phyloP scores from a whole-genome alignment of 2,329 filamentous ascomycete species.

The Venturia aucupariae region DNA sequence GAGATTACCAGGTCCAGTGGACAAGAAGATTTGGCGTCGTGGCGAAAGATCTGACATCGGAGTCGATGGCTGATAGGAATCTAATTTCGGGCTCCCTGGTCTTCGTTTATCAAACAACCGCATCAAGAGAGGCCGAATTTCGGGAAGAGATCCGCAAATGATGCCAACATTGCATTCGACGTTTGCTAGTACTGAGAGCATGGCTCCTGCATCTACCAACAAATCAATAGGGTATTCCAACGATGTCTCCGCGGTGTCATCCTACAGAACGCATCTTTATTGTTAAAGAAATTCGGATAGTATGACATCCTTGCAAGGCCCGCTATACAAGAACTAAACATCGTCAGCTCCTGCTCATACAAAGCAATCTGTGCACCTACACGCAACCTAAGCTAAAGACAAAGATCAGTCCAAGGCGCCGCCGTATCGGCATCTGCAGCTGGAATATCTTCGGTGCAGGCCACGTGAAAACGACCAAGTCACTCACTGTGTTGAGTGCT shows the following conservation, averaged over 20 bases:
- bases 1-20: not conserved
- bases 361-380: not conserved
- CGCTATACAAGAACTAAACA: not conserved
- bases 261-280: not conserved
- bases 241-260: not conserved
- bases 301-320: not conserved
- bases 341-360: not conserved
- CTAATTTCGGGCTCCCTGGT: not conserved
- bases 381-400: not conserved
- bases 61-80: not conserved
- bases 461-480: slow-evolving; percentile 1
- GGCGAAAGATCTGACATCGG: not conserved
- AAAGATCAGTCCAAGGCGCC: not conserved
- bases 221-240: not conserved
- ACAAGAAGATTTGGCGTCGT: no score
- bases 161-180: not conserved
- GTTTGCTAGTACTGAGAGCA: not conserved
- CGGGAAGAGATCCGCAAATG: slow-evolving; percentile 4
- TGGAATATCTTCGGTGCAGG: not conserved
- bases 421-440: not conserved
- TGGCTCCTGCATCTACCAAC: not conserved
- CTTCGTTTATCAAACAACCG: not conserved
- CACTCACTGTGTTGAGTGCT: not conserved
- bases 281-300: not conserved
- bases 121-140: not conserved